Conservation (phyloP, 192 early-diverging fungal genomes). For the Lunasporangiospora selenospora region DNA sequence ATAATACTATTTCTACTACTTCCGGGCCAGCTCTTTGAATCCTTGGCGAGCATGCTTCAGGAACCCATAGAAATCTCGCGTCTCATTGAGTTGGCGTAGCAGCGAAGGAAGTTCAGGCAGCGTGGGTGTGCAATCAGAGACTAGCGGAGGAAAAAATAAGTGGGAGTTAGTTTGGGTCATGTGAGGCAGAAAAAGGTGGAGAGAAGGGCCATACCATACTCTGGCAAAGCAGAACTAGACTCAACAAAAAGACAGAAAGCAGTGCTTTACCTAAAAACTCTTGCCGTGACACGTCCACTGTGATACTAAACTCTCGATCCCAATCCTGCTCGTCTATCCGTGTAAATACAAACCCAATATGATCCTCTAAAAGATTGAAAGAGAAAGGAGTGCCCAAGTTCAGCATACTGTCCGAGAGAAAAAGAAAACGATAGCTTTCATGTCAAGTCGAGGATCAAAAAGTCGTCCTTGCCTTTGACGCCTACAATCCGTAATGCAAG, state of each 20-base stretch:
- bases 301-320: constrained; percentile 56
- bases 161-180: background rate
- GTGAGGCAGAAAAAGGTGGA: constrained; percentile 5
- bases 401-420: background rate
- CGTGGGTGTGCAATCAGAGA: constrained; percentile 58
- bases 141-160: constrained; percentile 20
- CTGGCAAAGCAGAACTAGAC: too few species aligned
- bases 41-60: constrained; percentile 68
- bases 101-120: constrained; percentile 52
- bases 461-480: constrained; percentile 34
- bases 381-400: background rate
- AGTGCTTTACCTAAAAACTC: constrained; percentile 62
- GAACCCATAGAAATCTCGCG: constrained; percentile 74
- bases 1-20: too few species aligned
- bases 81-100: constrained; percentile 62
- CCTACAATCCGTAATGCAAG: constrained; percentile 55
- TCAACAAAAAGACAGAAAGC: too few species aligned
- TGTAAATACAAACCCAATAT: constrained; percentile 71
- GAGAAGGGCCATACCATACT: constrained; percentile 1
- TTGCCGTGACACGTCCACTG: constrained; percentile 61
- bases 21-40: constrained; percentile 56
- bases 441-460: too few species aligned
- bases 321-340: constrained; percentile 65
- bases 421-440: background rate
- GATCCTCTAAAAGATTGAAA: constrained; percentile 39